phyloP scores from a whole-genome alignment of 2,329 filamentous ascomycete genomes.

The Diaporthe batatas region DNA sequence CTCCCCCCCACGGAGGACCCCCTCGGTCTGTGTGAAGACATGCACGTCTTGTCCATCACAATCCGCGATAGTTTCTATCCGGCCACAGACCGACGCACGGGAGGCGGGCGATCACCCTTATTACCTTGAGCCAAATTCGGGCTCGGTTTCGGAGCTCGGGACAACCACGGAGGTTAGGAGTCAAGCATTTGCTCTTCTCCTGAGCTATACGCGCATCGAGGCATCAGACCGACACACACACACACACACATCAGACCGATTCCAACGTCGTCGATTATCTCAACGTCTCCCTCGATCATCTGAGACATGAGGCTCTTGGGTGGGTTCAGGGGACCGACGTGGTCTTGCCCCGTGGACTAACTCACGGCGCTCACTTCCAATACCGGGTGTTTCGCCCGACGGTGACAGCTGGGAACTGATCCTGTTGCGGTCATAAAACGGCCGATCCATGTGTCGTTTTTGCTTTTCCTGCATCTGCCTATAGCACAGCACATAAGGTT shows the following conservation, averaged over 20 bases:
- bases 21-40: constrained; percentile 3
- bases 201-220: background rate
- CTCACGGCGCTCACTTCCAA: background rate
- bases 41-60: constrained; percentile 16
- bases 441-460: constrained; percentile 19
- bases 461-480: constrained; percentile 6
- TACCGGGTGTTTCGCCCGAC: constrained; percentile 26
- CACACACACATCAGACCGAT: too few species aligned
- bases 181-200: background rate
- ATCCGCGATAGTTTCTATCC: background rate
- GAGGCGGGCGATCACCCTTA: background rate
- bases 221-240: background rate
- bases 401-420: constrained; percentile 13
- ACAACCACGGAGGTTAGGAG: background rate
- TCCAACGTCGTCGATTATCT: background rate
- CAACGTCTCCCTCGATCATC: background rate
- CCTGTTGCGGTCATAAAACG: constrained; percentile 32
- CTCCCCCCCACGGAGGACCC: background rate
- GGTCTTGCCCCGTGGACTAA: constrained; percentile 1
- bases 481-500: background rate
- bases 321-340: background rate
- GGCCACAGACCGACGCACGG: background rate
- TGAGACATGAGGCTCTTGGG: constrained; percentile 3
- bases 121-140: background rate
- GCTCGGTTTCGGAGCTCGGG: constrained; percentile 14